Conservation (phyloP, 2,329 filamentous ascomycete genomes). For the Rachicladosporium sp. region DNA sequence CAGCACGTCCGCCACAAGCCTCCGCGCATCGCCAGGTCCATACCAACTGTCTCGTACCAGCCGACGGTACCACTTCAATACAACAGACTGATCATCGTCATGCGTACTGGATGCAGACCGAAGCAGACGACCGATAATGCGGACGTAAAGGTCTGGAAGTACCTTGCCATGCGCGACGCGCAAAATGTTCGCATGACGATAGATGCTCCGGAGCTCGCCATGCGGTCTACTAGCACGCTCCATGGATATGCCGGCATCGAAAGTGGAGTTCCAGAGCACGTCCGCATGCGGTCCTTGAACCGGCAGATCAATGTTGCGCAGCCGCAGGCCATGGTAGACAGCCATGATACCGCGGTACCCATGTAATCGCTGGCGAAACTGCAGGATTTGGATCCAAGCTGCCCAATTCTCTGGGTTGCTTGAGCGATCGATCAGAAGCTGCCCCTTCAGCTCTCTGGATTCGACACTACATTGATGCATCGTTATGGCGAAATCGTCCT, state of each 20-base stretch:
- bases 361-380: conserved; percentile 29
- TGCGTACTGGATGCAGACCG: too few species aligned
- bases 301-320: conserved; percentile 28
- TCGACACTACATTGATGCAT: not conserved
- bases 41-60: too few species aligned
- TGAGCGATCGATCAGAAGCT: conserved; percentile 21
- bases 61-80: too few species aligned
- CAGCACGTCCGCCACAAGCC: conserved; percentile 11
- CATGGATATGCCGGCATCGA: conserved; percentile 24
- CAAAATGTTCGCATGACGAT: too few species aligned
- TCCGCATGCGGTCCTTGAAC: conserved; percentile 26
- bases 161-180: too few species aligned
- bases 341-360: conserved; percentile 29
- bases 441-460: conserved; percentile 1
- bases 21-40: too few species aligned
- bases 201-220: too few species aligned
- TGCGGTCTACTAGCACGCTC: conserved; percentile 11
- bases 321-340: conserved; percentile 31
- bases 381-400: conserved; percentile 31
- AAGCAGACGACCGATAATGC: too few species aligned
- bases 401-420: conserved; percentile 20
- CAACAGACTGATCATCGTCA: too few species aligned
- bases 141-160: too few species aligned
- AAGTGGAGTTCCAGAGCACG: conserved; percentile 34
- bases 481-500: conserved; percentile 1